Base-by-base conservation (phyloP, 257 asterid genomes). In the Avicennia marina region DNA sequence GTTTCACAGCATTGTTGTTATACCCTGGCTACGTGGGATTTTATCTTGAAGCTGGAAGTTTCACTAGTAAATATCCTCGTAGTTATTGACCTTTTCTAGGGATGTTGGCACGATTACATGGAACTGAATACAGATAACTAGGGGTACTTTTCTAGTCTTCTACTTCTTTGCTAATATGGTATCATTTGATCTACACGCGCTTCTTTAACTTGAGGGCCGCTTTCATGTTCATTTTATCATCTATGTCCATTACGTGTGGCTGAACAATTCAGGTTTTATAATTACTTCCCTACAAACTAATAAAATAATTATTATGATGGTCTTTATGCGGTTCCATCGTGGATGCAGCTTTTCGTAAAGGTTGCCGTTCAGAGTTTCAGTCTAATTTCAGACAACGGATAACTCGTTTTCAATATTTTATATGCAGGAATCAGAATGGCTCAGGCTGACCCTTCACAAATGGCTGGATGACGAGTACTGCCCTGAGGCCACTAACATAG, bases 381-480 rank as follows among this genome's bases (percentile, higher is more conserved):
- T 19, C 10, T 20, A 25, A 26, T 18, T 15, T 12, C 26, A 29
- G 58, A 26, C 50, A 24, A 17, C 16, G 16, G 11, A 44, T 48
- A 24, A 19, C 33, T 54, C 39, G 2, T 42, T 46, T 60, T 72
- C 53, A 53, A 38, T 12, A 22, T 21, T 25, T 8, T 40, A 19
- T 17, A 11, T 60, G 75, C 78, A 84, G 97, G 96, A 84, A 69
- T 78, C 95, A 7, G 89, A 79, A 63, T 90, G 97, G 97, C 79
- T 90, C 36, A 79, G 86, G 73, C 76, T 59, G 65, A 74, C 83
- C 34, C 83, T 86, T 39, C 83, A 80, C 50, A 82, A 84, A 74
- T 90, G 97, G 97, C 67, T 90, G 77, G 97, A 90, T 58, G 90
- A 86, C 7, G 97, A 90, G 72, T 90, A 86, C 57, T 90, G 97